These are phyloP conservation scores for Hanseniaspora osmophila DNA, from an alignment of 805 yeast genomes.

Conservation along the genomic window DNA sequence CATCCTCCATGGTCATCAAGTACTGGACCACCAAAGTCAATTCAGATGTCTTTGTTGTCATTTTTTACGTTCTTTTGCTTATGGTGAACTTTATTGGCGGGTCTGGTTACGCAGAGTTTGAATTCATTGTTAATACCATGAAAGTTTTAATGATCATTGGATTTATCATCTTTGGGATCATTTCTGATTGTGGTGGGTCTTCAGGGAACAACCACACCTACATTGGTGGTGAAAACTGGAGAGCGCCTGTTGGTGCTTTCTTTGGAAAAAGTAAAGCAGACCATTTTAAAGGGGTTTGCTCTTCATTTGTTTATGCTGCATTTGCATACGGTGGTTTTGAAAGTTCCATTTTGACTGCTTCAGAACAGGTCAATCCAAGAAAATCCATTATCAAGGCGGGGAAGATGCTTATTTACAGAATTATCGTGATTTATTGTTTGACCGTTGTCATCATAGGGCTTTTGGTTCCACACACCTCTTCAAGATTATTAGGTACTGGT, in stretches of 20 bases:
- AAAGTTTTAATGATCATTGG: conserved; percentile 48
- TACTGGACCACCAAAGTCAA: conserved; percentile 33
- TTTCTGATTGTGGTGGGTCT: conserved; percentile 49
- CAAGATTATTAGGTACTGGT: conserved; percentile 26
- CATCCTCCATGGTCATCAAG: conserved; percentile 38
- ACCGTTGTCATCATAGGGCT: conserved; percentile 42
- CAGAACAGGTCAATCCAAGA: conserved; percentile 36
- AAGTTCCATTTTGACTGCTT: conserved; percentile 35
- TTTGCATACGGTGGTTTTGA: conserved; percentile 53
- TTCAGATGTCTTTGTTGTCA: conserved; percentile 42
- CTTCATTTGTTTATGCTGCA: conserved; percentile 41
- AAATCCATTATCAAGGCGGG: conserved; percentile 38
- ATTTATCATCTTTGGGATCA: conserved; percentile 40
- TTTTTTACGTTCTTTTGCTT: conserved; percentile 38
- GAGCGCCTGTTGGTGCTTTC: conserved; percentile 36
- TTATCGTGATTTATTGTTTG: conserved; percentile 37
- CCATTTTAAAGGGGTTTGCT: conserved; percentile 41
- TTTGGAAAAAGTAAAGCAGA: conserved; percentile 22
- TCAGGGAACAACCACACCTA: conserved; percentile 22
- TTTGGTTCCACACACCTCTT: conserved; percentile 39
- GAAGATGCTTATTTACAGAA: conserved; percentile 39
- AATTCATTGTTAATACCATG: conserved; percentile 38
- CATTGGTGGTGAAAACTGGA: conserved; percentile 38
- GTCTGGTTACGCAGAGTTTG: conserved; percentile 56
- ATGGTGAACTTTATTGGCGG: conserved; percentile 44